Evolutionary conservation across 78 protist genomes (phyloP).

Genomic region (Dictyostelium purpureum): DNA sequence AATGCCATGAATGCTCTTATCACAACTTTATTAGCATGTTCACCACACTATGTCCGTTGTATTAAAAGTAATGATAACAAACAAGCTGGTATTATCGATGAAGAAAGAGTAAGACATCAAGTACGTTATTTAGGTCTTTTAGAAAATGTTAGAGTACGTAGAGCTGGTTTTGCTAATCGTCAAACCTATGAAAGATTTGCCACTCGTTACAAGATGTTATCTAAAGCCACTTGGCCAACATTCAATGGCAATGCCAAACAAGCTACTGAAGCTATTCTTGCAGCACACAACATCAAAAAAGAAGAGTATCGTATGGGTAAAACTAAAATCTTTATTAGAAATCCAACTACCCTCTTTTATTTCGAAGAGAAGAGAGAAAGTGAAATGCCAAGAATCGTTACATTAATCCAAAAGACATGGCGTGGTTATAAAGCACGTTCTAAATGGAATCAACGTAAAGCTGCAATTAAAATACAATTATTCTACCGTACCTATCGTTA

Average conservation of each 20-base stretch:
- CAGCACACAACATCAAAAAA: constrained; percentile 20
- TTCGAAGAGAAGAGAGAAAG: constrained; percentile 82
- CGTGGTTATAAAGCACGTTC: constrained; percentile 61
- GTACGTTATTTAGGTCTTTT: constrained; percentile 90
- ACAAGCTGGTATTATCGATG: constrained; percentile 76
- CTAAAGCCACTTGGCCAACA: constrained; percentile 75
- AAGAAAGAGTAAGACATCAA: constrained; percentile 85
- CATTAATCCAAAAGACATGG: constrained; percentile 82
- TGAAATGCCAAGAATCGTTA: constrained; percentile 77
- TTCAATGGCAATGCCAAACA: constrained; percentile 37
- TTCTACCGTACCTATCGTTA: constrained; percentile 54
- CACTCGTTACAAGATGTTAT: constrained; percentile 83
- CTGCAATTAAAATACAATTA: constrained; percentile 71
- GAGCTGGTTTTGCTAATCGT: constrained; percentile 96
- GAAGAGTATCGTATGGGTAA: constrained; percentile 86
- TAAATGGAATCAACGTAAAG: constrained; percentile 39
- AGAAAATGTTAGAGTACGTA: constrained; percentile 93
- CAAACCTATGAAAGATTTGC: constrained; percentile 86
- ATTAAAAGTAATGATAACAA: constrained; percentile 89
- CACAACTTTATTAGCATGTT: constrained; percentile 56
- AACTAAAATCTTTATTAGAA: constrained; percentile 89
- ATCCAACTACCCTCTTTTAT: constrained; percentile 83
- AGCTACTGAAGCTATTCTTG: constrained; percentile 48
- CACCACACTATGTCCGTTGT: constrained; percentile 92
- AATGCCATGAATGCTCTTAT: constrained; percentile 80